Evolutionary conservation across 257 asterid genomes (phyloP), one percentile per base, ranked within the genome.

Genomic region (Solanum piurae): DNA sequence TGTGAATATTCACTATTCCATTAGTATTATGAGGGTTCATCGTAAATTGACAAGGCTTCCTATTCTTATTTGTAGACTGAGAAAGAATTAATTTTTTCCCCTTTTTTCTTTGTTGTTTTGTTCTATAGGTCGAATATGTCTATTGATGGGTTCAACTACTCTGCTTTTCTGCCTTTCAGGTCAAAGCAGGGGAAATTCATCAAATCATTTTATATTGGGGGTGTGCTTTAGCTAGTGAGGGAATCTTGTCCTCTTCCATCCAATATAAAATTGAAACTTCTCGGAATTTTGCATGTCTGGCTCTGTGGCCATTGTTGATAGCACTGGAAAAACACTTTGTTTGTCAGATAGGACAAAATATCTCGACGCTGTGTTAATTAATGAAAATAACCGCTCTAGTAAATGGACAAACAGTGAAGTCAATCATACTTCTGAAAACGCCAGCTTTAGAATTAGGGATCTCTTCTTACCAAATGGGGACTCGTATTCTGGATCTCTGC

Each of bases 271-370:
- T 86, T 89, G 92, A 86, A 85, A 87, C 91, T 87, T 91, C 85
- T 75, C 11, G 88, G 90, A 92, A 89, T 92, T 96, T 88, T 96
- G 99, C 98, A 97, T 97, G 99, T 94, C 99, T 96, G 95, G 93
- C 88, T 93, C 92, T 85, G 96, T 83, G 98, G 93, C 95, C 91
- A 90, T 87, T 86, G 92, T 88, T 88, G 92, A 88, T 85, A 90
- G 84, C 74, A 91, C 87, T 89, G 95, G 89, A 90, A 89, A 90
- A 88, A 92, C 89, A 83, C 91, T 91, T 91, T 91, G 95, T 87
- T 88, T 95, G 89, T 91, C 98, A 38, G 91, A 90, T 64, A 92
- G 96, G 91, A 90, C 95, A 74, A 91, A 83, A 83, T 96, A 97
- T 77, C 90, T 94, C 11, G 95, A 90, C 86, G 62, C 90, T 36